phyloP scores from a whole-genome alignment of 2,329 filamentous ascomycete species.

The Epicoccum sorghinum region DNA sequence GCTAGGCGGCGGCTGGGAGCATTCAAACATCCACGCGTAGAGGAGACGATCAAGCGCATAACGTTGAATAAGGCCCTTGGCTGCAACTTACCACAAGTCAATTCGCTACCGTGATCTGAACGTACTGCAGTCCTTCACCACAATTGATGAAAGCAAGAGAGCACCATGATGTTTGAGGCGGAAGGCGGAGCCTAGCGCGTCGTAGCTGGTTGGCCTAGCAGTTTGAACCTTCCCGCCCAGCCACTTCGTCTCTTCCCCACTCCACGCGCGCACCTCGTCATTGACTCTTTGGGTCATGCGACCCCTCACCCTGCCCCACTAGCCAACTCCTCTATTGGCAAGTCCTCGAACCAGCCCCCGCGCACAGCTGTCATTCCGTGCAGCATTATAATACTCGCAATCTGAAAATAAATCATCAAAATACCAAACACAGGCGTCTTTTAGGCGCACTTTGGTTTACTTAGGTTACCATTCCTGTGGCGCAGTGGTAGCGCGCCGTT shows the following conservation, averaged over 20 bases:
- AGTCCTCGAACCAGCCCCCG: not conserved
- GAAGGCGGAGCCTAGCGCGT: constrained; percentile 12
- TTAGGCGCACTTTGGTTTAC: not conserved
- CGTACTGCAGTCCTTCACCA: not conserved
- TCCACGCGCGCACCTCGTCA: constrained; percentile 15
- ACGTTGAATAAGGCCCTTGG: not conserved
- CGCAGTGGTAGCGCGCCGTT: constrained; percentile 59
- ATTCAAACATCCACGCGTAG: not conserved
- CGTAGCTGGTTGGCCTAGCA: constrained; percentile 16
- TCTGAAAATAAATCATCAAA: not conserved
- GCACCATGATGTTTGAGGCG: constrained; percentile 18
- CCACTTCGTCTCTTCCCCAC: constrained; percentile 5
- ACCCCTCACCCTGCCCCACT: not conserved
- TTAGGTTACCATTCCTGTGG: constrained; percentile 43
- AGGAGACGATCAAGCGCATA: constrained; percentile 1
- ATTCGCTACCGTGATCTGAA: not conserved
- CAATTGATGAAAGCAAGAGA: constrained; percentile 9
- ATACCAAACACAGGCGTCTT: constrained; percentile 7
- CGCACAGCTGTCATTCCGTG: no score
- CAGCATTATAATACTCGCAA: no score
- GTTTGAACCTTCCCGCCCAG: constrained; percentile 2
- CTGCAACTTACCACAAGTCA: constrained; percentile 8
- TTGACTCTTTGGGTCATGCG: not conserved
- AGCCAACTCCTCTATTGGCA: not conserved
- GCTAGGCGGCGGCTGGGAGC: not conserved